A percentile compares a stretch with the other conserved stretches of the same genome.
Conservation (phyloP, 2,329 filamentous ascomycete genomes). For the Cercospora zeina region DNA sequence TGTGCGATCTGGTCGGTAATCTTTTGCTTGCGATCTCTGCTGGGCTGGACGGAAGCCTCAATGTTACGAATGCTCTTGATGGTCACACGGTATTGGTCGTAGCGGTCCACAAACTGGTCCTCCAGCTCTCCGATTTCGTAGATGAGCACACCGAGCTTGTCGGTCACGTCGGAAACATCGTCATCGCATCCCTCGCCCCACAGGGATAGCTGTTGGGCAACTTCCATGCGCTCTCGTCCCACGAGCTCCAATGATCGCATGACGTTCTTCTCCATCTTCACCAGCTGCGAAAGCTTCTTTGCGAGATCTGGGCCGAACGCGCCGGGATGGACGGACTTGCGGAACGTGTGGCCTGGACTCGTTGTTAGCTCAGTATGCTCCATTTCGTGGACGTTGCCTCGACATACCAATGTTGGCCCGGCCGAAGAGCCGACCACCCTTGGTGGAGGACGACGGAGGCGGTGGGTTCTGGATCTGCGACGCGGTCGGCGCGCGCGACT, state of each 20-base stretch:
- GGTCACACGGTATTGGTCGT: slow-evolving; percentile 98
- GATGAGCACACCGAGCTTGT: slow-evolving; percentile 94
- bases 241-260: slow-evolving; percentile 98
- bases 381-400: neutral
- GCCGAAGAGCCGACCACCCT: slow-evolving; percentile 85
- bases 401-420: slow-evolving; percentile 77
- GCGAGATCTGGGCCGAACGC: slow-evolving; percentile 84
- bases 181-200: slow-evolving; percentile 97
- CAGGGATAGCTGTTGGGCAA: slow-evolving; percentile 97
- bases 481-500: slow-evolving; percentile 91
- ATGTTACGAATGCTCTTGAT: slow-evolving; percentile 99
- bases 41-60: slow-evolving; percentile 95
- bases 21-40: slow-evolving; percentile 98
- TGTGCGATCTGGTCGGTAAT: slow-evolving; percentile 98
- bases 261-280: slow-evolving; percentile 99
- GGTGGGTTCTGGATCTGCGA: slow-evolving; percentile 89
- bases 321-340: slow-evolving; percentile 68
- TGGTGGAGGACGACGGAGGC: slow-evolving; percentile 86
- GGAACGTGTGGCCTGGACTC: slow-evolving; percentile 64
- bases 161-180: slow-evolving; percentile 96
- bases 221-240: slow-evolving; percentile 95
- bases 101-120: slow-evolving; percentile 96
- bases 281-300: slow-evolving; percentile 95
- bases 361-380: slow-evolving; percentile 8
- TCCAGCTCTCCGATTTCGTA: slow-evolving; percentile 99